phyloP scores from a whole-genome alignment of 1,139 yeast genomes.

The Kodamaea derodonti region DNA sequence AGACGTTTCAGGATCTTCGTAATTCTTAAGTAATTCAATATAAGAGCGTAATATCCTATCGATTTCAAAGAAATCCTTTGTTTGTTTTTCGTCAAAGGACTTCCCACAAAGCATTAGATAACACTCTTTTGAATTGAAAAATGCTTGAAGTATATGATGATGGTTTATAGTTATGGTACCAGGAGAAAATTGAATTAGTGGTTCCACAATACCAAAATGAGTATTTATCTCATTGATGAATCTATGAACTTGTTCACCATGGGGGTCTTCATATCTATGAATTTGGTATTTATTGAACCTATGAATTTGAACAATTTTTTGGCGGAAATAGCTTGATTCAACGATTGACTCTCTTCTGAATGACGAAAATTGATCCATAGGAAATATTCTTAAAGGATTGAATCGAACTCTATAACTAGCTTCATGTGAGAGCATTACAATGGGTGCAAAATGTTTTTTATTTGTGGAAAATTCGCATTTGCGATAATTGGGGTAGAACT shows the following conservation, averaged over 20 bases:
- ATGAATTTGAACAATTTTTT: neutral
- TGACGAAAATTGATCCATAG: too few species aligned
- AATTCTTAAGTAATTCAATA: conserved; percentile 1
- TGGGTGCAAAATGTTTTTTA: too few species aligned
- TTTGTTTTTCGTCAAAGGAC: neutral
- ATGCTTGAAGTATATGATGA: neutral
- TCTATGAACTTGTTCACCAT: too few species aligned
- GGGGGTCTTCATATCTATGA: too few species aligned
- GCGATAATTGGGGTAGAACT: too few species aligned
- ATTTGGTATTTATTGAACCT: too few species aligned
- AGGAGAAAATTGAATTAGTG: neutral
- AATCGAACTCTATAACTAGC: too few species aligned
- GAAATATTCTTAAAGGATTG: too few species aligned
- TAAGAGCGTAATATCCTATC: neutral
- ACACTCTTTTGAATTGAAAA: neutral
- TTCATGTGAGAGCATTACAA: too few species aligned
- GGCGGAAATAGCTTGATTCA: too few species aligned
- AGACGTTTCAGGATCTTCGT: neutral
- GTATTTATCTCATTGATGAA: neutral
- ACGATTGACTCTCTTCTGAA: too few species aligned
- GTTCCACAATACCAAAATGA: neutral
- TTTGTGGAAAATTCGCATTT: too few species aligned
- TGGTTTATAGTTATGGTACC: neutral
- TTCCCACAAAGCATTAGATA: neutral
- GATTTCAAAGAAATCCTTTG: neutral